Base-by-base conservation (phyloP, 768 basidiomycete species). In the Solioccasus polychromus region DNA sequence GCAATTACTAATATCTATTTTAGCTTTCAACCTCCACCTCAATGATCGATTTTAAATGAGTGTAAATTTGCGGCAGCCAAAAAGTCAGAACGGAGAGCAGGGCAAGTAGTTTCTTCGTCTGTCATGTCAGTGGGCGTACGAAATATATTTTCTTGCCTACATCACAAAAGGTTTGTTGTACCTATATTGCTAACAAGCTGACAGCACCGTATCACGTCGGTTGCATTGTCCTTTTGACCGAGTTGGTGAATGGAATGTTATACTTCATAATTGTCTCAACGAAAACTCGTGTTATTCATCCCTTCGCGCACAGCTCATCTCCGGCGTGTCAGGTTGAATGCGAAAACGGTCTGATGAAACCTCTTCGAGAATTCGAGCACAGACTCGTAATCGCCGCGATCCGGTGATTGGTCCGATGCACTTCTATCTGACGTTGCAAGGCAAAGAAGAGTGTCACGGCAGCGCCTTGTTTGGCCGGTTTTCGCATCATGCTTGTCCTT, bases 21-120 rank as follows among this genome's bases (percentile, higher is more conserved):
- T 24, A 77, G 76, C 24, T 76, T 76, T 63, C 76, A 74, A 54
- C 73, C 74, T 31, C 74, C 75, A 9, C 73, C 73, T 26, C 72
- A 76, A 60, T 72, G 55, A 62, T 30, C 19, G 30, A 18, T 29
- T 38, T 35, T 48, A 20, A 35, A 18, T 22, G 32, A 30, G 43
- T 52, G 36, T 52, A 39, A 44, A 51, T 25, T 47, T 41, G 20
- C 48, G 39, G 47, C 39, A 45, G 34, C 41, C 43, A 36, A 51
- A 53, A 40, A 40, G 54, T n/a, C 45, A 53, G 59, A 51, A 43
- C 39, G 47, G 51, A 49, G 61, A 52, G 61, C 49, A 48, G 60
- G 45, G 35, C 57, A 50, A 57, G 48, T 63, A 48, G 64, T 55
- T 51, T 52, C 42, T 29, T 50, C 38, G 52, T 54, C 50, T 47